Percentiles rank a stretch among this genome's conserved stretches.
Evolutionary conservation across 2,329 filamentous ascomycete genomes (phyloP).

Genomic region (Amesomyces nigricolor): DNA sequence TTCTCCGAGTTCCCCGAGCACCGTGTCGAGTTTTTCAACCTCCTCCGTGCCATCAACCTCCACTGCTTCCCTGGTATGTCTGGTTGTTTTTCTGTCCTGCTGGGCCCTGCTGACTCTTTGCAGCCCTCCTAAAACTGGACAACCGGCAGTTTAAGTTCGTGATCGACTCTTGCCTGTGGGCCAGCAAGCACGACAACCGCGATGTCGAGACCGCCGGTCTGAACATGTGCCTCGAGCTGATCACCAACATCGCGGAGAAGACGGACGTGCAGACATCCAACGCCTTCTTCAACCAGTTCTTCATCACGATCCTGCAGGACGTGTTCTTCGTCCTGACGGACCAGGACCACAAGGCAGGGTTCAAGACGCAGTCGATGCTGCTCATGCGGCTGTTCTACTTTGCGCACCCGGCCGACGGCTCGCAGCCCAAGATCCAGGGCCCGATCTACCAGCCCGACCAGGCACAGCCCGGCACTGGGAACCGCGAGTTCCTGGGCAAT

Average conservation of each 20-base stretch:
- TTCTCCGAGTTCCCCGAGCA: conserved; percentile 99
- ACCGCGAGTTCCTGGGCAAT: conserved; percentile 83
- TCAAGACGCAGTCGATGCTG: conserved; percentile 95
- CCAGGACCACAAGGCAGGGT: conserved; percentile 96
- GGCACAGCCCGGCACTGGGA: conserved; percentile 74
- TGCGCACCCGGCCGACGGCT: conserved; percentile 64
- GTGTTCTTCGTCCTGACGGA: conserved; percentile 98
- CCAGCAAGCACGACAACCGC: conserved; percentile 99
- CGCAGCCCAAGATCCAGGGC: conserved; percentile 78
- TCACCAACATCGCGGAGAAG: conserved; percentile 95
- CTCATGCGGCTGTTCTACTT: conserved; percentile 96
- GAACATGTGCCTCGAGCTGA: conserved; percentile 95
- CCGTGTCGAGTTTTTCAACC: conserved; percentile 98
- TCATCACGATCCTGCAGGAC: conserved; percentile 89
- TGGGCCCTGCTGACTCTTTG: conserved; percentile 8
- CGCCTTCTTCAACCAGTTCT: conserved; percentile 97
- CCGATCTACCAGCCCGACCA: conserved; percentile 85
- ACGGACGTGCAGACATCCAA: conserved; percentile 80
- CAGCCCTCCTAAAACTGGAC: conserved; percentile 83
- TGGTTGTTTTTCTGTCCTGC: conserved; percentile 13
- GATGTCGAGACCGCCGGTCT: conserved; percentile 94
- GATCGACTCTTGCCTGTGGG: conserved; percentile 99
- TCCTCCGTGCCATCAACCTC: conserved; percentile 90
- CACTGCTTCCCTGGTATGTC: conserved; percentile 79
- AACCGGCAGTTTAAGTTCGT: conserved; percentile 98